A percentile compares a stretch with the other conserved stretches of the same genome.
Evolutionary conservation across 2,329 filamentous ascomycete genomes (phyloP).

Genomic region (Dothistroma pini): DNA sequence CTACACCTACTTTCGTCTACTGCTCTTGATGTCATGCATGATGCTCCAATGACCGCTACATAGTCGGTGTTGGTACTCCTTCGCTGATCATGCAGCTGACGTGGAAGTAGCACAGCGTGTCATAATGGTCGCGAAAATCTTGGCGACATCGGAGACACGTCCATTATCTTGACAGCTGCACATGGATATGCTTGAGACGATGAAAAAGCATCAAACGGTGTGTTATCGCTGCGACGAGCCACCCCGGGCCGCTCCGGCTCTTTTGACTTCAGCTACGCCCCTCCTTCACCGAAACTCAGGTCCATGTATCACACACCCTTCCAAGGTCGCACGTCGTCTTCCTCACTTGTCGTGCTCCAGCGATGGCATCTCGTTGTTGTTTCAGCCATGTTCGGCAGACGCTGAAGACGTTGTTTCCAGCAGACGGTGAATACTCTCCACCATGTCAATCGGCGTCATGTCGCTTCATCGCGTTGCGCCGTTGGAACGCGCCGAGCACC

Average conservation of each 20-base stretch:
- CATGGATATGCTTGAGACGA: no score
- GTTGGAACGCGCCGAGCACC: not conserved
- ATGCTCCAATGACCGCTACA: conserved; percentile 8
- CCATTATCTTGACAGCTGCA: no score
- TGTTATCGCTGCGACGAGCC: no score
- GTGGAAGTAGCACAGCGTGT: not conserved
- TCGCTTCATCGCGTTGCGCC: not conserved
- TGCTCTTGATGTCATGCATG: conserved; percentile 8
- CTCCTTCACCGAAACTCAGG: not conserved
- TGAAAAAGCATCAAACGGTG: no score
- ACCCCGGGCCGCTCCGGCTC: not conserved
- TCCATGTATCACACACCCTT: not conserved
- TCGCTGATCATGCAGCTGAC: not conserved
- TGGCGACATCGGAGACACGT: no score
- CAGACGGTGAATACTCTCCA: no score
- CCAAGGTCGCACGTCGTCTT: no score
- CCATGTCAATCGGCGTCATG: not conserved
- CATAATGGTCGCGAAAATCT: no score
- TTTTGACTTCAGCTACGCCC: not conserved
- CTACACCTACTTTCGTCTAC: not conserved
- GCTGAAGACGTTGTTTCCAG: no score
- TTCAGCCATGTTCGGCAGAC: no score
- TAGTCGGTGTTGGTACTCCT: not conserved
- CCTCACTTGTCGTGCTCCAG: no score
- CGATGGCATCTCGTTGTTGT: no score